These are phyloP conservation scores for Castanea sativa DNA, from an alignment of 306 rosid species.

Conservation along the genomic window DNA sequence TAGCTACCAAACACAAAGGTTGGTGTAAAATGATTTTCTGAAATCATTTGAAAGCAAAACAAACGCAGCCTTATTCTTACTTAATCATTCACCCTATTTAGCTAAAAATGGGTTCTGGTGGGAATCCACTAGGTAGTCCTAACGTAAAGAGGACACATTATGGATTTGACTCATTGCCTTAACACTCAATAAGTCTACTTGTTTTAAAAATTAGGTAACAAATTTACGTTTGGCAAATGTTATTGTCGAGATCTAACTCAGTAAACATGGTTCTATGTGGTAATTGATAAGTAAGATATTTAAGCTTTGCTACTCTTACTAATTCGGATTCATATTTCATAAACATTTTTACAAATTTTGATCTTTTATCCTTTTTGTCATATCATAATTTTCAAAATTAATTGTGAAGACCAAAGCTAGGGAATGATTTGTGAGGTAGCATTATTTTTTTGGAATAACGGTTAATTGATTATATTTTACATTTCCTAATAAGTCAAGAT, in stretches of 20 bases:
- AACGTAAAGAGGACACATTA: slow-evolving; percentile 8
- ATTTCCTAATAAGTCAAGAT: too few relatives aligned
- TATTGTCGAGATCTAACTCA: neutral
- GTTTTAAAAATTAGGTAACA: neutral
- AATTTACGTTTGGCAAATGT: neutral
- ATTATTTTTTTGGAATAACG: too few relatives aligned
- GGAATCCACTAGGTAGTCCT: slow-evolving; percentile 34
- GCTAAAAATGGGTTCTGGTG: slow-evolving; percentile 15
- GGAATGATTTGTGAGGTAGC: neutral
- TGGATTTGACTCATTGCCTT: slow-evolving; percentile 1
- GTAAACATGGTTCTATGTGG: neutral
- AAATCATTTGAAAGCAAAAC: too few relatives aligned
- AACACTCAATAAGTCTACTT: slow-evolving; percentile 1
- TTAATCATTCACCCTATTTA: neutral
- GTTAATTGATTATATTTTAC: too few relatives aligned
- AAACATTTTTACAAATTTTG: neutral
- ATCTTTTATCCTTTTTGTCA: neutral
- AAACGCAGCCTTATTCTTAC: too few relatives aligned
- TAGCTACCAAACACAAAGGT: too few relatives aligned
- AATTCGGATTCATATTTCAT: neutral
- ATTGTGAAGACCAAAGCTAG: neutral
- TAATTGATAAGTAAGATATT: too few relatives aligned
- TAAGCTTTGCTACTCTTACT: neutral
- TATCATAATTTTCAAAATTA: neutral
- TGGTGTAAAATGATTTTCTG: too few relatives aligned